Base-by-base conservation (phyloP, 306 rosid species). In the Cucurbita moschata region DNA sequence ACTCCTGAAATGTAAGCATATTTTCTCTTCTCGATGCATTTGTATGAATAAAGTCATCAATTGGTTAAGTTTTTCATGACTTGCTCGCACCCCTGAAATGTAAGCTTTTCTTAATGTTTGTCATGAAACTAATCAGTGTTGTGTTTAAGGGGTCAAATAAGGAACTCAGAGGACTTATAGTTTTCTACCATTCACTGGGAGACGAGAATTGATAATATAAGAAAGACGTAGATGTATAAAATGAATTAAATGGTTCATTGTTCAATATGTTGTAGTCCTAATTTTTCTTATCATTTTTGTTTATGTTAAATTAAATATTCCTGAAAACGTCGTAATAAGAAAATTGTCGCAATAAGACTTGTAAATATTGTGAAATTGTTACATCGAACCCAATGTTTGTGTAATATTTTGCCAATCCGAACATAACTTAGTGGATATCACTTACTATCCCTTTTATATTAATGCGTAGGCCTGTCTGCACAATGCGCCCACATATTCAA, bases 1-100 rank as follows among this genome's bases (percentile, higher is more conserved):
- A 81, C 86, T 21, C 97, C 96, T 70, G 96, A 89, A 57, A 78
- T 80, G 99, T 95, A 85, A 89, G 99, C 82, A 70, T 76, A 4
- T 16, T 8, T 14, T 39, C n/a, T 51, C 62, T 50, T 47, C 55
- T 54, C 49, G 59, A 49, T 62, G 58, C 52, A 14, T 72, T 11
- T 39, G 4, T 21, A 19, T 43, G n/a, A 69, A 50, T 21, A 12
- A 21, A 46, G 13, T 30, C 12, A 30, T 47, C 67, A 35, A 37
- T 14, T 68, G 56, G 57, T 68, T 46, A 47, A 47, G 56, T 56
- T 68, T 55, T 5, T 47, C 61, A 64, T 15, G 63, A 6, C 30
- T 26, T 8, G 50, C 46, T 15, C 0, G 0, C 9, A 51, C 55
- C 14, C 55, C n/a, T 52, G 8, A 52, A 52, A 52, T 53, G 57